These are phyloP conservation scores for Saccharomycopsis babjevae DNA, from an alignment of 805 yeast species.

Conservation along the genomic window DNA sequence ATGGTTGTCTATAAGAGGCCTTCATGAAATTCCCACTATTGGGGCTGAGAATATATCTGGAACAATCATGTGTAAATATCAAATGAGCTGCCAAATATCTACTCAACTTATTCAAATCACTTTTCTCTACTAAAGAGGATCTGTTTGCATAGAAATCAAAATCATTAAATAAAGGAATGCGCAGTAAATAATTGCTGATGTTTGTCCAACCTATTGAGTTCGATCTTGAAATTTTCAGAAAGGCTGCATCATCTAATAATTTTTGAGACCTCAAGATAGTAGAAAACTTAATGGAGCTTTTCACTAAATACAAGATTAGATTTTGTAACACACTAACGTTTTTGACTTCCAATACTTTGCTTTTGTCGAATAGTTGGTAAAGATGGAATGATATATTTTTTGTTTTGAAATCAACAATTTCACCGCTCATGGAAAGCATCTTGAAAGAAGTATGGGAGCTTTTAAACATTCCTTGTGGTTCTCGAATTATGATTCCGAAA, in stretches of 20 bases:
- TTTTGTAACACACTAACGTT: slow-evolving; percentile 18
- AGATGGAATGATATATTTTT: slow-evolving; percentile 27
- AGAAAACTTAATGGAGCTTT: slow-evolving; percentile 18
- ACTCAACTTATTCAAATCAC: not conserved
- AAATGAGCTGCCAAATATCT: slow-evolving; percentile 5
- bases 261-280: slow-evolving; percentile 7
- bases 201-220: slow-evolving; percentile 8
- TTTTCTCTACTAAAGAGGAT: not conserved
- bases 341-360: slow-evolving; percentile 15
- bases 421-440: slow-evolving; percentile 28
- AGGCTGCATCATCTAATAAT: slow-evolving; percentile 9
- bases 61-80: slow-evolving; percentile 1
- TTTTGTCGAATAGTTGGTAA: slow-evolving; percentile 23
- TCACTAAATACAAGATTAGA: slow-evolving; percentile 24
- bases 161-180: slow-evolving; percentile 8
- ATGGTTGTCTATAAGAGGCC: not conserved
- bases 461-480: slow-evolving; percentile 27
- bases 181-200: slow-evolving; percentile 7
- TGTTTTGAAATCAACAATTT: slow-evolving; percentile 24
- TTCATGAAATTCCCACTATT: slow-evolving; percentile 3
- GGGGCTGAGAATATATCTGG: slow-evolving; percentile 1
- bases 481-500: slow-evolving; percentile 32
- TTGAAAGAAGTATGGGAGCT: slow-evolving; percentile 19
- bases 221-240: slow-evolving; percentile 10
- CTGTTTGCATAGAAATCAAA: not conserved